Evolutionary conservation across 164 flowering plant genomes (phyloP), one percentile per base, ranked within the genome.

Genomic region (Magnolia kwangsiensis): DNA sequence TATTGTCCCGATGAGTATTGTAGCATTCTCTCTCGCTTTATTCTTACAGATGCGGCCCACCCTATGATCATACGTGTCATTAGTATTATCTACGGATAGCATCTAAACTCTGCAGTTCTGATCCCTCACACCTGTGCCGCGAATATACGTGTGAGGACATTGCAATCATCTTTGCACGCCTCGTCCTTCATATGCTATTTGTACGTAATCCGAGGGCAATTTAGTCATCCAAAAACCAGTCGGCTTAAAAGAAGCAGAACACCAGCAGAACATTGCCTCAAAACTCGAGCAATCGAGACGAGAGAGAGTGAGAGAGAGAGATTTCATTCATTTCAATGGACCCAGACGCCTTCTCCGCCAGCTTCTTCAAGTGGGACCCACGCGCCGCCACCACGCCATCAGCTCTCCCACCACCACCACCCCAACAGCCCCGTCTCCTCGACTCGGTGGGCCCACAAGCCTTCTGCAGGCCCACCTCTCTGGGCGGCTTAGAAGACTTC

Each of bases 401-500:
- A 20, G 73, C 71, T 50, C 68, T 29, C 27, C 50, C 18, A 29
- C 31, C 4, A 5, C 13, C 45, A 19, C 11, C 65, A 19, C 18
- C 64, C 65, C 66, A 19, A 16, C 61, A 5, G 51, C 20, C 16
- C 27, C 69, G 8, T 4, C 8, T 18, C 72, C 75, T 29, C 71
- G 13, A 24, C 74, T 69, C 61, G 61, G 18, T 55, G 61, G 61
- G 61, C 18, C 6, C 45, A 37, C 45, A 3, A 37, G 37, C 50
- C 59, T n/a, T 58, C 73, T 72, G 75, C 51, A 67, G 88, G 76
- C 80, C 85, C 70, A 78, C 85, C 77, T 88, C 87, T 78, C 64
- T 87, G 8, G 90, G 88, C 2, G 97, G 97, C 9, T 77, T 95
- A 67, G 97, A 92, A 84, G 97, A 92, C 24, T 72, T 96, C 74